Conservation (phyloP, 257 asterid genomes). For the Haberlea rhodopensis region DNA sequence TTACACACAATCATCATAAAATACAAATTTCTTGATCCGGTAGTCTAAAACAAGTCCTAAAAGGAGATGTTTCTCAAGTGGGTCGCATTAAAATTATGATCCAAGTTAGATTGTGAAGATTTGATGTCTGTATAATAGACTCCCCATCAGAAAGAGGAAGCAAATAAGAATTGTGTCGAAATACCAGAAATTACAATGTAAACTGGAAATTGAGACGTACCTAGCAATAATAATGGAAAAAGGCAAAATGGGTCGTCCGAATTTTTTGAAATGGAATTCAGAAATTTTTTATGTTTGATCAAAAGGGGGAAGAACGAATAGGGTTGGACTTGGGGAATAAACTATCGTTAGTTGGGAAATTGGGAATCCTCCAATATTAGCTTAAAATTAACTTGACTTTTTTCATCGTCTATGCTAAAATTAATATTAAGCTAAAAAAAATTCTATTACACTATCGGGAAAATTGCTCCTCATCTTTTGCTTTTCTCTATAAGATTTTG, state of each 20-base stretch:
- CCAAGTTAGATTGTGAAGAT: conserved; percentile 1
- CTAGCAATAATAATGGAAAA: conserved; percentile 10
- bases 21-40: conserved; percentile 20
- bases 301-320: no score
- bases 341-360: no score
- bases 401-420: no score
- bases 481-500: no score
- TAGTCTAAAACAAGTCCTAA: conserved; percentile 9
- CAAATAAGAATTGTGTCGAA: conserved; percentile 26
- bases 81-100: background rate
- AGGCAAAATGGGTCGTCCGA: background rate
- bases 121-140: conserved; percentile 17
- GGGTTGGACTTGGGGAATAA: no score
- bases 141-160: conserved; percentile 22
- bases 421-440: no score
- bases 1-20: conserved; percentile 14
- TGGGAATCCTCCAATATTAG: no score
- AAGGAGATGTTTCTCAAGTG: conserved; percentile 7
- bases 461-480: no score
- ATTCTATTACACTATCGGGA: no score
- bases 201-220: conserved; percentile 22
- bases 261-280: no score
- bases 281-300: no score
- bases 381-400: no score
- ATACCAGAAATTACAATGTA: background rate